Percentiles rank a stretch among this genome's conserved stretches.
Evolutionary conservation across 2,329 filamentous ascomycete species (phyloP).

Genomic region (Fusarium clavum): DNA sequence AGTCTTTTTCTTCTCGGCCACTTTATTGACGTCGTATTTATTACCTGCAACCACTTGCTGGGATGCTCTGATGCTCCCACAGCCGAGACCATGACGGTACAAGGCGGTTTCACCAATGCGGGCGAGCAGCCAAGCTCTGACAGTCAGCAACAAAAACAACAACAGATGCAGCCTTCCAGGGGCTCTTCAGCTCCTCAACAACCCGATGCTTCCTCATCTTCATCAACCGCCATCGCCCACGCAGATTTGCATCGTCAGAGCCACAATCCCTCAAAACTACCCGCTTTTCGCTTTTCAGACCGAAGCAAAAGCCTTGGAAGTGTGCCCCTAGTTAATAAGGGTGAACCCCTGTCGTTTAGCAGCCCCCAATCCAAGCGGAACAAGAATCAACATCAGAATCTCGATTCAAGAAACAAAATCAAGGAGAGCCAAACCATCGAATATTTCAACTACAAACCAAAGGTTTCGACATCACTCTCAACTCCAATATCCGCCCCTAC

Average conservation of each 20-base stretch:
- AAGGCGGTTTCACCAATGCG: slow-evolving; percentile 47
- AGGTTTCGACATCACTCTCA: slow-evolving; percentile 8
- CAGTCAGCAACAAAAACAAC: slow-evolving; percentile 27
- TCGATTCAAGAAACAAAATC: slow-evolving; percentile 35
- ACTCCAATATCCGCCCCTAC: slow-evolving; percentile 34
- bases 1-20: slow-evolving; percentile 6
- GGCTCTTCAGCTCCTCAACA: slow-evolving; percentile 27
- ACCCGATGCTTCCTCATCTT: slow-evolving; percentile 30
- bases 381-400: slow-evolving; percentile 31
- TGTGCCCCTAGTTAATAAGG: slow-evolving; percentile 41
- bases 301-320: slow-evolving; percentile 47
- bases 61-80: slow-evolving; percentile 42
- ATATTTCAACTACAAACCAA: slow-evolving; percentile 21
- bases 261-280: slow-evolving; percentile 67
- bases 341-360: slow-evolving; percentile 31
- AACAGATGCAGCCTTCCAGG: not conserved
- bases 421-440: slow-evolving; percentile 17
- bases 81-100: slow-evolving; percentile 46
- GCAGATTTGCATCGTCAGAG: slow-evolving; percentile 63
- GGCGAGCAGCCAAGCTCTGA: slow-evolving; percentile 41
- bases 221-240: slow-evolving; percentile 28
- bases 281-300: slow-evolving; percentile 66
- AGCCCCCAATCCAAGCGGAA: slow-evolving; percentile 29
- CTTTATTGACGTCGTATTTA: slow-evolving; percentile 33
- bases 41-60: slow-evolving; percentile 41